A percentile compares a stretch with the other conserved stretches of the same genome.
Conservation (phyloP, 441 rosid species). For the Aleurites moluccanus region DNA sequence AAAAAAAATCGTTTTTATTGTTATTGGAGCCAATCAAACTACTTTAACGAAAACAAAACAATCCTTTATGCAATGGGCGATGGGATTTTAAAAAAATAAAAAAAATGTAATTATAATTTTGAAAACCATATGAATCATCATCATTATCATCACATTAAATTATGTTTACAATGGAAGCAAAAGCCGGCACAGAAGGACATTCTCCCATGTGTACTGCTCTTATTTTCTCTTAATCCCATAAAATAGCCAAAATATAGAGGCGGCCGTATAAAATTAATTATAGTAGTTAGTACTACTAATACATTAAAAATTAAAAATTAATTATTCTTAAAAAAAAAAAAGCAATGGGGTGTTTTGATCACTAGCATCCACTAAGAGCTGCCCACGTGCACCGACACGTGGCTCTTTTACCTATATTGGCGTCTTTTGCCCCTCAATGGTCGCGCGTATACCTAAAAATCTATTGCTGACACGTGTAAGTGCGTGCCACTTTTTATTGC, state of each 20-base stretch:
- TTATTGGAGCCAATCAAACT: too few species aligned
- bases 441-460: constrained; percentile 33
- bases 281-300: too few species aligned
- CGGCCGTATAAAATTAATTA: constrained; percentile 19
- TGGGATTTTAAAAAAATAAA: constrained; percentile 5
- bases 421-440: constrained; percentile 39
- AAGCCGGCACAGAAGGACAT: constrained; percentile 56
- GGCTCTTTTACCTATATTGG: constrained; percentile 38
- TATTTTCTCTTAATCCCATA: not conserved
- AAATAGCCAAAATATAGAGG: constrained; percentile 14
- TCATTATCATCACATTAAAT: constrained; percentile 22
- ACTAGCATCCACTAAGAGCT: constrained; percentile 20
- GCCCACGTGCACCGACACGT: constrained; percentile 64
- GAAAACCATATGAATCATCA: constrained; percentile 24
- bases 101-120: not conserved
- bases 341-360: not conserved
- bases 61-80: not conserved
- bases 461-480: constrained; percentile 31
- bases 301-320: not conserved
- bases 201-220: constrained; percentile 41
- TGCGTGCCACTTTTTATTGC: constrained; percentile 25
- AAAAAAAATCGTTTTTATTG: too few species aligned
- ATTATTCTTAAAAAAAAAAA: not conserved
- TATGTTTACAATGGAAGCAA: constrained; percentile 30
- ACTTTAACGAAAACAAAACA: too few species aligned